Conservation (phyloP, 768 basidiomycete species). For the Galerina sulciceps region DNA sequence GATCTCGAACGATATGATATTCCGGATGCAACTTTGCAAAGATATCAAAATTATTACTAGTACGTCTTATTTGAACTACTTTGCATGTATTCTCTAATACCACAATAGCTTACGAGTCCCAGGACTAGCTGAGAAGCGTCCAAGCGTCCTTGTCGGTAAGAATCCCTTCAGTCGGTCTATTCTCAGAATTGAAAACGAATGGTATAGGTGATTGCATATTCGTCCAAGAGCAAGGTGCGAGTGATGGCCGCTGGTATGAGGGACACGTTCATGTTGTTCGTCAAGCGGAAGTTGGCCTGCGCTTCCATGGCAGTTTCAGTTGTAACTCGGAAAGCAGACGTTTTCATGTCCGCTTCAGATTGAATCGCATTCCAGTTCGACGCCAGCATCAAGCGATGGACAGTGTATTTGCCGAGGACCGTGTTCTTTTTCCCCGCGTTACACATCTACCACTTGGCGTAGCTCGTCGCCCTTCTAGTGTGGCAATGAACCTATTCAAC, state of each 20-base stretch:
- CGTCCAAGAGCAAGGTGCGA: slow-evolving; percentile 45
- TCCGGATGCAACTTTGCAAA: slow-evolving; percentile 31
- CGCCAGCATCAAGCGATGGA: slow-evolving; percentile 65
- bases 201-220: slow-evolving; percentile 55
- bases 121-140: slow-evolving; percentile 61
- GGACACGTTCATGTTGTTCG: slow-evolving; percentile 61
- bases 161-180: slow-evolving; percentile 5
- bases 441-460: slow-evolving; percentile 10
- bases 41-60: slow-evolving; percentile 41
- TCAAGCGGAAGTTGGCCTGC: slow-evolving; percentile 52
- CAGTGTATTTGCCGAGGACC: slow-evolving; percentile 43
- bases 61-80: slow-evolving; percentile 22
- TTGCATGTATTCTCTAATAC: background rate
- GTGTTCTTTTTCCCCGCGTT: slow-evolving; percentile 53
- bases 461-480: background rate
- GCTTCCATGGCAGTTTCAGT: slow-evolving; percentile 50
- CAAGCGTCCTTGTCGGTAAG: slow-evolving; percentile 59
- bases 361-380: slow-evolving; percentile 58
- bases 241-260: slow-evolving; percentile 54
- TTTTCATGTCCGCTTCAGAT: slow-evolving; percentile 58
- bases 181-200: background rate
- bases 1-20: slow-evolving; percentile 46
- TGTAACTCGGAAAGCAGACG: slow-evolving; percentile 34
- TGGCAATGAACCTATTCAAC: slow-evolving; percentile 39
- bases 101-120: slow-evolving; percentile 31